Percentiles rank a stretch among this genome's conserved stretches.
Conservation (phyloP, 768 basidiomycete species). For the Podaxis sp. region DNA sequence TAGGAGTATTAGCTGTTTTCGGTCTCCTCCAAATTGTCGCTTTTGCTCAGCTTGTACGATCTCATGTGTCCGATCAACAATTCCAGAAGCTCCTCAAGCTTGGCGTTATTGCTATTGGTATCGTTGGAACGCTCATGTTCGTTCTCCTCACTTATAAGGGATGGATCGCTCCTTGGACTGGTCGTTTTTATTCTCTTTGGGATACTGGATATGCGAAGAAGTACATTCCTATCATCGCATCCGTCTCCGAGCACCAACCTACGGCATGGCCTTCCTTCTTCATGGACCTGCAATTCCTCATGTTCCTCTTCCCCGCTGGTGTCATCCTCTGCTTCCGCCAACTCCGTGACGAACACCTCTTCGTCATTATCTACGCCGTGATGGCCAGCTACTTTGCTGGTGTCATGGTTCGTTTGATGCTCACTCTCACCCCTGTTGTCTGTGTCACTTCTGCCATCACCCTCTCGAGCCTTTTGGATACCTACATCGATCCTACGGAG, state of each 20-base stretch:
- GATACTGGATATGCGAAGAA: constrained; percentile 99
- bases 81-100: constrained; percentile 79
- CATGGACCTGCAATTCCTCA: constrained; percentile 97
- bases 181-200: constrained; percentile 98
- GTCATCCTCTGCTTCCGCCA: constrained; percentile 92
- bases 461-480: constrained; percentile 81
- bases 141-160: constrained; percentile 86
- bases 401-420: constrained; percentile 99
- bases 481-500: constrained; percentile 81
- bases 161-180: constrained; percentile 99
- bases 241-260: constrained; percentile 98
- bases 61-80: constrained; percentile 87
- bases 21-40: constrained; percentile 95
- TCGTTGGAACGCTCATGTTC: constrained; percentile 70
- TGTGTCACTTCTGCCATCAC: constrained; percentile 93
- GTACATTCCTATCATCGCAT: constrained; percentile 98
- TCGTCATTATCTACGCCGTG: constrained; percentile 96
- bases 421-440: constrained; percentile 94
- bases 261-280: constrained; percentile 99
- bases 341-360: constrained; percentile 93
- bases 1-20: constrained; percentile 66
- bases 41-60: constrained; percentile 84
- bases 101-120: constrained; percentile 63
- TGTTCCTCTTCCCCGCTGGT: constrained; percentile 97
- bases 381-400: constrained; percentile 98